These are phyloP conservation scores for Metschnikowia aberdeeniae DNA, from an alignment of 805 yeast genomes.

Conservation along the genomic window DNA sequence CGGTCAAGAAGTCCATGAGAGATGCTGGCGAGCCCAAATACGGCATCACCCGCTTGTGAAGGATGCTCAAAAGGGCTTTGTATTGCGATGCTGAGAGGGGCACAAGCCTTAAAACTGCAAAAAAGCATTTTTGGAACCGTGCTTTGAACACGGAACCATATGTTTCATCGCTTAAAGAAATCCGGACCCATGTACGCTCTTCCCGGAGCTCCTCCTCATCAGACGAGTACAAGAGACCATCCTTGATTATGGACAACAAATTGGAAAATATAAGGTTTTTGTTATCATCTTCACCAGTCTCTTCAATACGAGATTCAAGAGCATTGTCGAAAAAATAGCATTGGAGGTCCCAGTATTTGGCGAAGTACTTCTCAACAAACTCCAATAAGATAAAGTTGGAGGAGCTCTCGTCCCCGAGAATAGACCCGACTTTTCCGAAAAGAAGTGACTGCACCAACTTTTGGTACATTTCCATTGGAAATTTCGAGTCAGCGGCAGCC, in stretches of 20 bases:
- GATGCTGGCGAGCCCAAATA: conserved; percentile 71
- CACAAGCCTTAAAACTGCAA: conserved; percentile 47
- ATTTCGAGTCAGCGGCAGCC: conserved; percentile 48
- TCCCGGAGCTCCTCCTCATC: conserved; percentile 30
- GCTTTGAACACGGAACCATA: conserved; percentile 49
- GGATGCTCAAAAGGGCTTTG: conserved; percentile 59
- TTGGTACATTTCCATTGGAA: conserved; percentile 55
- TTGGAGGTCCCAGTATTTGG: conserved; percentile 70
- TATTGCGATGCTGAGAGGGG: conserved; percentile 53
- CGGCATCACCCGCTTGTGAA: conserved; percentile 86
- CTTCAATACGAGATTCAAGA: conserved; percentile 9
- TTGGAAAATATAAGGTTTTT: conserved; percentile 31
- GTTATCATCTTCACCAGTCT: not conserved
- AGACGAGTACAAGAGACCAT: conserved; percentile 19
- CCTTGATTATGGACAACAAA: conserved; percentile 35
- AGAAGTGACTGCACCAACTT: conserved; percentile 34
- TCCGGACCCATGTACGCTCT: conserved; percentile 25
- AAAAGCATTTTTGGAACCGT: conserved; percentile 68
- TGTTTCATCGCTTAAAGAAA: conserved; percentile 35
- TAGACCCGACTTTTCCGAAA: conserved; percentile 29
- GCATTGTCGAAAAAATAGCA: conserved; percentile 59
- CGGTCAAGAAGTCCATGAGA: conserved; percentile 91
- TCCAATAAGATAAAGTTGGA: conserved; percentile 50
- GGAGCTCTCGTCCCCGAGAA: conserved; percentile 44
- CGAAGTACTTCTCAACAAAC: conserved; percentile 48